Percentiles rank a stretch among this genome's conserved stretches.
Conservation (phyloP, 352 stramenopile species). For the Plasmopara viticola region DNA sequence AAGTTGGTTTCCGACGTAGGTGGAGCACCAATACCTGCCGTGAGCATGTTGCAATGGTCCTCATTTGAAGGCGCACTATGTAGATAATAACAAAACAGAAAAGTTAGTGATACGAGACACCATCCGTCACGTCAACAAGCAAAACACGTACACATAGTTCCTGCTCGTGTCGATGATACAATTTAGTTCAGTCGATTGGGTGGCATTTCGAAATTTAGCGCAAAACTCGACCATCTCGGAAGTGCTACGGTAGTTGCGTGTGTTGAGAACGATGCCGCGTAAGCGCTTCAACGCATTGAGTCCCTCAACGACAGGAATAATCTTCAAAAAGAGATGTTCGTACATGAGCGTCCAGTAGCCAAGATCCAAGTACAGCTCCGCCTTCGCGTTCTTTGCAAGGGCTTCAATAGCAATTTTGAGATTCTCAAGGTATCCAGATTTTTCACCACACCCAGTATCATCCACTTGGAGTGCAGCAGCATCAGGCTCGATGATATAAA, state of each 20-base stretch:
- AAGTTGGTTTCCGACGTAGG: conserved; percentile 43
- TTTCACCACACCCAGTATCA: conserved; percentile 32
- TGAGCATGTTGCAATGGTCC: no score
- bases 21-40: conserved; percentile 47
- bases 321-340: conserved; percentile 14
- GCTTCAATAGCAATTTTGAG: conserved; percentile 40
- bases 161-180: conserved; percentile 65
- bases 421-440: conserved; percentile 44
- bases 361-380: conserved; percentile 56
- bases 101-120: neutral
- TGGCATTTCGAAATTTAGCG: conserved; percentile 43
- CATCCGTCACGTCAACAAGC: conserved; percentile 67
- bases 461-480: conserved; percentile 40
- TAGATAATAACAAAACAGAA: conserved; percentile 1
- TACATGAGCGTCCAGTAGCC: conserved; percentile 50
- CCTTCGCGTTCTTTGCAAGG: conserved; percentile 49
- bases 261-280: conserved; percentile 64
- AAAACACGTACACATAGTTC: conserved; percentile 36
- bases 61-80: no score
- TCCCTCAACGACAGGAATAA: conserved; percentile 38
- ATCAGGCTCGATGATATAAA: conserved; percentile 65
- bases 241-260: conserved; percentile 53
- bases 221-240: conserved; percentile 43
- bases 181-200: conserved; percentile 31
- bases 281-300: conserved; percentile 31